Percentiles rank a stretch among this genome's conserved stretches.
These are phyloP conservation scores for Wickerhamiella domercqiae DNA, from an alignment of 805 yeast species.

Conservation along the genomic window DNA sequence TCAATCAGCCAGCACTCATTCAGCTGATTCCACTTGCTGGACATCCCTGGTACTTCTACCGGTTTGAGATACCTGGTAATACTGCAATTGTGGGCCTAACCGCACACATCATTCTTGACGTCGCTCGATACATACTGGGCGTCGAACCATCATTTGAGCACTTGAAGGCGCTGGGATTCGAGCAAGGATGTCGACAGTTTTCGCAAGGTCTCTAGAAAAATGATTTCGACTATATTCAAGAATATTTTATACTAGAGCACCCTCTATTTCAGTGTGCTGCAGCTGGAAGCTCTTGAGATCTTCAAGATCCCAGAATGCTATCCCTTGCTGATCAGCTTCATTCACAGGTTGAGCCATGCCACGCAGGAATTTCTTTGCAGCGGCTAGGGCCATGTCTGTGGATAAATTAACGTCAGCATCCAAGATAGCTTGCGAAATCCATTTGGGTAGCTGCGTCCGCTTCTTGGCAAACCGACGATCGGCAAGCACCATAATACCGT, in stretches of 20 bases:
- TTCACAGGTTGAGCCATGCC: slow-evolving; percentile 89
- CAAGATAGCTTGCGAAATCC: slow-evolving; percentile 87
- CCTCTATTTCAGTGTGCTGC: too few species aligned
- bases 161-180: background rate
- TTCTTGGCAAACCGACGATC: slow-evolving; percentile 84
- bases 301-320: slow-evolving; percentile 77
- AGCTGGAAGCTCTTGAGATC: slow-evolving; percentile 16
- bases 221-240: too few species aligned
- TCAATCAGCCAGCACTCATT: background rate
- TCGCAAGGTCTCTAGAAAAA: too few species aligned
- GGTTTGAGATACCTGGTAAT: background rate
- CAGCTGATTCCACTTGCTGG: background rate
- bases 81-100: slow-evolving; percentile 1
- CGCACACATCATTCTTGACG: slow-evolving; percentile 1
- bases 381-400: slow-evolving; percentile 94
- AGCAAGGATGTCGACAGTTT: background rate
- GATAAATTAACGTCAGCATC: slow-evolving; percentile 88
- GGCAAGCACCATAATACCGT: slow-evolving; percentile 96
- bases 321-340: slow-evolving; percentile 82
- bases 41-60: slow-evolving; percentile 1
- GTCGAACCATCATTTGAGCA: background rate
- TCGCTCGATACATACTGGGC: background rate
- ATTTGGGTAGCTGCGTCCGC: slow-evolving; percentile 78
- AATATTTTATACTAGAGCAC: too few species aligned
- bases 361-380: slow-evolving; percentile 81